Conservation (phyloP, 345 rosid genomes). For the Rubroshorea leprosula region DNA sequence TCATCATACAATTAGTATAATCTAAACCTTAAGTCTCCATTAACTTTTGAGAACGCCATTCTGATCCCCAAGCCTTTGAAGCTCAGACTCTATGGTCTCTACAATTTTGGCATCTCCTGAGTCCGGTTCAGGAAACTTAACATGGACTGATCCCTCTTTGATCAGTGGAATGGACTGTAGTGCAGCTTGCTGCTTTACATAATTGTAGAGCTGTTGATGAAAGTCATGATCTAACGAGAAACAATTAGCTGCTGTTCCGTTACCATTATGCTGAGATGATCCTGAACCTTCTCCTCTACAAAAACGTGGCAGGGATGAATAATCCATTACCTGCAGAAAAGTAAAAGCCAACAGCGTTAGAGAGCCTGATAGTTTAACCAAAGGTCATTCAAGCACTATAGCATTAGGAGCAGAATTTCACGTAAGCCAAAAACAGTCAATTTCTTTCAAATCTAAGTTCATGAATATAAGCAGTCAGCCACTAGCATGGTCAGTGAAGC, state of each 20-base stretch:
- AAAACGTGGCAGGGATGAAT: slow-evolving; percentile 88
- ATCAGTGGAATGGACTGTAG: slow-evolving; percentile 33
- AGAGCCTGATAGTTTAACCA: no score
- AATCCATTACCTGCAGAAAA: slow-evolving; percentile 73
- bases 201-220: slow-evolving; percentile 81
- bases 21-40: slow-evolving; percentile 21
- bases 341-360: slow-evolving; percentile 9
- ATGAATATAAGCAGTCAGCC: no score
- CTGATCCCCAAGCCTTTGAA: slow-evolving; percentile 52
- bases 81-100: slow-evolving; percentile 59
- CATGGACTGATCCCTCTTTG: slow-evolving; percentile 81
- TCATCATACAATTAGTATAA: slow-evolving; percentile 21
- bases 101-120: slow-evolving; percentile 49
- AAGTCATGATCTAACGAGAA: slow-evolving; percentile 78
- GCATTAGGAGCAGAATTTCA: no score
- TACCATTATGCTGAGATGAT: slow-evolving; percentile 47
- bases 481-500: no score
- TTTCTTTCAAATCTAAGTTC: no score
- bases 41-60: slow-evolving; percentile 37
- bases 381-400: no score
- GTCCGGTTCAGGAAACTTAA: slow-evolving; percentile 56
- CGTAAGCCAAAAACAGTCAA: no score
- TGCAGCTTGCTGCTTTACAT: slow-evolving; percentile 51
- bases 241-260: slow-evolving; percentile 49
- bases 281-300: slow-evolving; percentile 77